Base-by-base conservation (phyloP, 176 grass and related monocot genomes). In the Pontederia crassipes region DNA sequence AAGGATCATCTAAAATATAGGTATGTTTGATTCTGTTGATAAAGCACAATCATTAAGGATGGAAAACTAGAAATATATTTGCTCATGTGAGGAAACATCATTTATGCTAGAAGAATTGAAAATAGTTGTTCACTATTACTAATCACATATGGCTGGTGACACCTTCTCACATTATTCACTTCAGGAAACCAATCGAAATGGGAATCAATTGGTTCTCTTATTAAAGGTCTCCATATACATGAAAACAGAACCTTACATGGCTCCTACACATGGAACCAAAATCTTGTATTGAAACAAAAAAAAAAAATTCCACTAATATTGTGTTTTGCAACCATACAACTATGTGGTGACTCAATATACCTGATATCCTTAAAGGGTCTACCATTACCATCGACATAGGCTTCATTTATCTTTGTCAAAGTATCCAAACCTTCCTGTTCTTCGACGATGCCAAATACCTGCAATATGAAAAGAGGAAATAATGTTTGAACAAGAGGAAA, bases 361-460 rank as follows among this genome's bases (percentile, higher is more conserved):
- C 93, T 90, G 28, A 97, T 91, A 64, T 97, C 83, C 65, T 97
- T 97, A 70, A 88, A 90, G 58, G 93, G 93, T 58, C 93, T 91
- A 77, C 84, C 81, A 67, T 85, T 83, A 64, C 67, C 74, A 79
- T 97, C 93, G 78, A 68, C 87, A 66, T 90, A 97, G 68, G 93
- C 62, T 82, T 97, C 93, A 80, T 91, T 97, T 85, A 97, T 88
- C 77, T 97, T 97, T 20, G 70, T 74, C 67, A 97, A 76, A 0
- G 87, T 91, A 26, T 91, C 87, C 65, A 97, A 76, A 67, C 93
- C 83, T 76, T 88, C 93, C 48, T 82, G 66, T 75, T 82, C 80
- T 48, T 86, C 87, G 58, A 97, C 87, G 46, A 62, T 68, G 51
- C 87, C 93, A 85, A 97, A 97, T 57, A 97, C 74, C 93, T 91